phyloP scores from a whole-genome alignment of 2,329 filamentous ascomycete species.

The Chaetomiaceae sp. region DNA sequence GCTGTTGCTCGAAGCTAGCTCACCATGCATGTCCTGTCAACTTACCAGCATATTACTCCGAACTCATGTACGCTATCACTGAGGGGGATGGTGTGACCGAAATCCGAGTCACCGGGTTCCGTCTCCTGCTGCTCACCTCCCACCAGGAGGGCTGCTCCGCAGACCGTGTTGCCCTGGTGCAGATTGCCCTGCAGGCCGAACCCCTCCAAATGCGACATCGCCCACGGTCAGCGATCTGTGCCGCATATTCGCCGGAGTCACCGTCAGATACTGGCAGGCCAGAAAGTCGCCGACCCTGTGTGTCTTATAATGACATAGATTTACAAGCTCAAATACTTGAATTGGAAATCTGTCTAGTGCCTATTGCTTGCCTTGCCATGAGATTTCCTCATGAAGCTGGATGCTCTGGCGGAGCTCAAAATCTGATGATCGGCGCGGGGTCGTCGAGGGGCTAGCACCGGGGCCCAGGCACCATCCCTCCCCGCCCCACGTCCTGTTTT shows the following conservation, averaged over 20 bases:
- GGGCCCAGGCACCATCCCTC: background rate
- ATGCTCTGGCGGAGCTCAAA: background rate
- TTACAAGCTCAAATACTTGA: too few species aligned
- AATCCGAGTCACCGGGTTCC: slow-evolving; percentile 12
- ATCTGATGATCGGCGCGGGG: background rate
- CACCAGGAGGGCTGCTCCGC: slow-evolving; percentile 5
- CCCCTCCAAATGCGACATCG: slow-evolving; percentile 3
- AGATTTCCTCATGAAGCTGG: background rate
- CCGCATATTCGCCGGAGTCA: too few species aligned
- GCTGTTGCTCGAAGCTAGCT: background rate
- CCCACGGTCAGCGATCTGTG: slow-evolving; percentile 11
- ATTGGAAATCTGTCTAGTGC: too few species aligned
- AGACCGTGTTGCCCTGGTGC: slow-evolving; percentile 14
- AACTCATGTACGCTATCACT: slow-evolving; percentile 15
- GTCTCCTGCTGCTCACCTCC: slow-evolving; percentile 12
- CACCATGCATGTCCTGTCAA: background rate
- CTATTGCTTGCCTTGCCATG: too few species aligned
- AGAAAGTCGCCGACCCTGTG: background rate
- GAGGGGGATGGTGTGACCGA: slow-evolving; percentile 19
- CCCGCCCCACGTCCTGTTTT: too few species aligned
- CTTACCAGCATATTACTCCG: too few species aligned
- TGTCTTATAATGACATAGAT: too few species aligned
- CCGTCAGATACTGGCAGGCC: background rate
- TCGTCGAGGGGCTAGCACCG: background rate
- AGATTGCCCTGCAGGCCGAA: slow-evolving; percentile 4